phyloP scores from a whole-genome alignment of 2,329 filamentous ascomycete species.

The Talaromyces verruculosus region DNA sequence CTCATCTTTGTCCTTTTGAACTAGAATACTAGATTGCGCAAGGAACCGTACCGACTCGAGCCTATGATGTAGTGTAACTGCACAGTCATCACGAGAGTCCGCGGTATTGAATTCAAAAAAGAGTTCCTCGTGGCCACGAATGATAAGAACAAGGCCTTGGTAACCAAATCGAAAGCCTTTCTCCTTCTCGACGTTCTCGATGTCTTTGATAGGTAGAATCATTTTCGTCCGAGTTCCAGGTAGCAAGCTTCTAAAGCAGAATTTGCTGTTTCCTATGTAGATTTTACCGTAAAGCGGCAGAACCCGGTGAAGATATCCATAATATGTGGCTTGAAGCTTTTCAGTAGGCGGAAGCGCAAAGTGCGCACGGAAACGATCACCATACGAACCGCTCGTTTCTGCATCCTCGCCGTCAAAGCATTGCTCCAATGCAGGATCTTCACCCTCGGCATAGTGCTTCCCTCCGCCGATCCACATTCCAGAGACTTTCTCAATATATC shows the following conservation, averaged over 20 bases:
- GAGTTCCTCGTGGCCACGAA: slow-evolving; percentile 89
- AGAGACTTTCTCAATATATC: slow-evolving; percentile 93
- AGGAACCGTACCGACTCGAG: slow-evolving; percentile 72
- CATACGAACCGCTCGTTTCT: slow-evolving; percentile 54
- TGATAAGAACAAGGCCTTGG: slow-evolving; percentile 85
- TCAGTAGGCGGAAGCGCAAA: slow-evolving; percentile 86
- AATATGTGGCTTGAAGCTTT: slow-evolving; percentile 83
- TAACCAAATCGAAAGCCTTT: slow-evolving; percentile 93
- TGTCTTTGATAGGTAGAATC: slow-evolving; percentile 83
- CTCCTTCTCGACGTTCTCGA: slow-evolving; percentile 91
- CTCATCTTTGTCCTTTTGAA: slow-evolving; percentile 66
- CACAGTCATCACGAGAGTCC: slow-evolving; percentile 83
- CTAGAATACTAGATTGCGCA: slow-evolving; percentile 66
- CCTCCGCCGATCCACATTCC: slow-evolving; percentile 94
- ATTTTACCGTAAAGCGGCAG: slow-evolving; percentile 94
- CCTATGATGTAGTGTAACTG: slow-evolving; percentile 73
- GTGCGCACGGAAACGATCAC: slow-evolving; percentile 76
- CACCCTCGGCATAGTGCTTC: slow-evolving; percentile 79
- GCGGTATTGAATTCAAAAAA: slow-evolving; percentile 88
- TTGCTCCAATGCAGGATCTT: slow-evolving; percentile 62
- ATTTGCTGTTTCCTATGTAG: slow-evolving; percentile 81
- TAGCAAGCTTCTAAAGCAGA: slow-evolving; percentile 90
- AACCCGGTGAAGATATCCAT: slow-evolving; percentile 85
- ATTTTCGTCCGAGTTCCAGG: slow-evolving; percentile 89
- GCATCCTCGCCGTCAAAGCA: slow-evolving; percentile 57